Base-by-base conservation (phyloP, 108 stramenopile species). In the Licmophora abbreviata region DNA sequence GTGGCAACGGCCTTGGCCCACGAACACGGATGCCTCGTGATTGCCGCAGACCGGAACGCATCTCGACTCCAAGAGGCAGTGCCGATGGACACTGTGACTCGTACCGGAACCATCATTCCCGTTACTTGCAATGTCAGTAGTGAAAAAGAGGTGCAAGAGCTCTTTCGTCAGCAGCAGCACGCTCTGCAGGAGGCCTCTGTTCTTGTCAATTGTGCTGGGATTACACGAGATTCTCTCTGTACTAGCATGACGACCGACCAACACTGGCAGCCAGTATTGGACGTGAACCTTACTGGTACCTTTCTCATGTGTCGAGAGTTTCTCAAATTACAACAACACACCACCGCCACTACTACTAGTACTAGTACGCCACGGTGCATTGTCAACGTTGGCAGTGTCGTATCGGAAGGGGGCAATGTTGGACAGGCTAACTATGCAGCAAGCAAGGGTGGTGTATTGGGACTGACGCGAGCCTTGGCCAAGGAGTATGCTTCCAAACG, bases 391-490 rank as follows among this genome's bases (percentile, higher is more conserved):
- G 75, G 81, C 7, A 82, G 80, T 4, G 61, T 90, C 26, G 73
- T 90, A 11, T 68, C 73, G 18, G 51, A 78, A 25, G 53, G 53
- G 51, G 88, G 88, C 7, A 90, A 90, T 46, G 18, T 82, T 26
- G 88, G 88, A 17, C 88, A 90, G 52, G 64, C 58, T 6, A 90
- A 90, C 44, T 90, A 90, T 41, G 68, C 81, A n/a, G 84, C 84
- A 25, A 81, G 79, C 54, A 90, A 90, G 55, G 88, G 79, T 17
- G 88, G 84, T 3, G 81, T 90, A 8, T 40, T 81, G 15, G 80
- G 77, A 38, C 44, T 90, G 34, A 82, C 77, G 25, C 35, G 73
- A 56, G 56, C 84, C 5, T 36, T 82, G 25, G 88, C 88, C 27
- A 85, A 85, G 56, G 88, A 85, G 51, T 63, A 80, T 42, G 88